phyloP scores from a whole-genome alignment of 2,329 filamentous ascomycete genomes.

The Blastomyces percursus region DNA sequence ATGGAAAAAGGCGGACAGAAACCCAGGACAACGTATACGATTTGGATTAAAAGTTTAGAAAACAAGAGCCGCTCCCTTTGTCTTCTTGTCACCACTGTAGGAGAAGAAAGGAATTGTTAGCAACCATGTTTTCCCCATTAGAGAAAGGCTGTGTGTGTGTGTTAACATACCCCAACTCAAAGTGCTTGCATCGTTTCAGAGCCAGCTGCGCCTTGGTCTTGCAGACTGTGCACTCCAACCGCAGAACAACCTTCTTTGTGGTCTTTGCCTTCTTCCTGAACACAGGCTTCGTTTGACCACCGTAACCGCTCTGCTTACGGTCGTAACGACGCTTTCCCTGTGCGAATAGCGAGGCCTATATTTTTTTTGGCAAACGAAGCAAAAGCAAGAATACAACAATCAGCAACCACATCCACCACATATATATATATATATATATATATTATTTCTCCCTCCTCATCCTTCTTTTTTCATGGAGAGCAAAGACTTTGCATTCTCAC shows the following conservation, averaged over 20 bases:
- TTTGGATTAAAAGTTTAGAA: conserved; percentile 61
- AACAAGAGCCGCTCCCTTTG: conserved; percentile 98
- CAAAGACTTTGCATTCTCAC: conserved; percentile 34
- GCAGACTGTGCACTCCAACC: conserved; percentile 94
- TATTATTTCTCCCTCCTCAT: not conserved
- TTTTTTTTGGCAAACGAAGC: not conserved
- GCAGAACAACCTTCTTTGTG: conserved; percentile 99
- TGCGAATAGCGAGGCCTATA: conserved; percentile 76
- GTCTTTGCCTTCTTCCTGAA: conserved; percentile 99
- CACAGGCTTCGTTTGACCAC: conserved; percentile 99
- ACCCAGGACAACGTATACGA: conserved; percentile 8
- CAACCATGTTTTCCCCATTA: not conserved
- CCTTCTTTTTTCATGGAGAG: not conserved
- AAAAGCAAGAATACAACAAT: not conserved
- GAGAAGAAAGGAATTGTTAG: conserved; percentile 25
- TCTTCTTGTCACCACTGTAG: conserved; percentile 99
- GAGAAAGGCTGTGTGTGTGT: not conserved
- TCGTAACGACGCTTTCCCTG: conserved; percentile 99
- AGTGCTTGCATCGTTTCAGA: conserved; percentile 99
- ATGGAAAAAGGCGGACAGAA: not conserved
- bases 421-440: not conserved
- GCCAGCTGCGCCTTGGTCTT: conserved; percentile 97
- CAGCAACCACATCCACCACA: not conserved
- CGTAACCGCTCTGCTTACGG: conserved; percentile 98
- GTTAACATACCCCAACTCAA: conserved; percentile 83